Percentiles rank a stretch among this genome's conserved stretches.
These are phyloP conservation scores for Leptographium galeiforme DNA, from an alignment of 2,329 filamentous ascomycete species.

Conservation along the genomic window DNA sequence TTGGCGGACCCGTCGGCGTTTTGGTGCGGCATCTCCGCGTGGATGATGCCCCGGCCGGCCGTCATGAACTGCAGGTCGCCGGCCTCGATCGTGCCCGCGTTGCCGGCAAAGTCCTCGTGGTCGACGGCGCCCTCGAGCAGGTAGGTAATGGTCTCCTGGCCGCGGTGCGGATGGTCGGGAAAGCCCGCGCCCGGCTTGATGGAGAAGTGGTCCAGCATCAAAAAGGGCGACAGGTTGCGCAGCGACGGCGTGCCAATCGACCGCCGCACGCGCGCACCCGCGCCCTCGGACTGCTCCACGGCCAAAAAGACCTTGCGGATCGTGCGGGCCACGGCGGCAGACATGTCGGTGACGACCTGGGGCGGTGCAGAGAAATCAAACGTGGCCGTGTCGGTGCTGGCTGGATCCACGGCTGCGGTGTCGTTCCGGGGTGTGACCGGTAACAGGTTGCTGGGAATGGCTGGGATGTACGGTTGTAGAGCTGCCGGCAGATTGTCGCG, in stretches of 20 bases:
- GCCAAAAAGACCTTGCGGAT: slow-evolving; percentile 78
- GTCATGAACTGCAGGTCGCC: slow-evolving; percentile 99
- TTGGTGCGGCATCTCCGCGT: slow-evolving; percentile 85
- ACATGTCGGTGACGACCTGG: slow-evolving; percentile 29
- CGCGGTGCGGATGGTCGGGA: slow-evolving; percentile 72
- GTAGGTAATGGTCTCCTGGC: slow-evolving; percentile 83
- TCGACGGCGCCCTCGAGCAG: slow-evolving; percentile 74
- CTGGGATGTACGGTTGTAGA: slow-evolving; percentile 19
- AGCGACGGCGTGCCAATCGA: slow-evolving; percentile 76
- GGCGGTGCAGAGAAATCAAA: not conserved
- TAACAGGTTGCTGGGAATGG: slow-evolving; percentile 14
- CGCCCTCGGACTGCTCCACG: slow-evolving; percentile 75
- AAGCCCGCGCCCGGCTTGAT: slow-evolving; percentile 73
- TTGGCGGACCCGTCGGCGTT: slow-evolving; percentile 65
- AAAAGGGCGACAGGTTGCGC: slow-evolving; percentile 78
- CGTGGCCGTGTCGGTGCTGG: not conserved
- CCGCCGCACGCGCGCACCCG: slow-evolving; percentile 72
- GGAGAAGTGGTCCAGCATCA: slow-evolving; percentile 92
- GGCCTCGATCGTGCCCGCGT: slow-evolving; percentile 66
- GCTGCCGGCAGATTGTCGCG: slow-evolving; percentile 8
- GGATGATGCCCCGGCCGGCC: slow-evolving; percentile 79
- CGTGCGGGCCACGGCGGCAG: slow-evolving; percentile 45
- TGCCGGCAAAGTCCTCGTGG: slow-evolving; percentile 84
- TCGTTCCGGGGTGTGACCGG: not conserved
- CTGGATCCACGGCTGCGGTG: not conserved